Evolutionary conservation across 495 filamentous ascomycete genomes (phyloP).

Genomic region (Extremus antarcticus): DNA sequence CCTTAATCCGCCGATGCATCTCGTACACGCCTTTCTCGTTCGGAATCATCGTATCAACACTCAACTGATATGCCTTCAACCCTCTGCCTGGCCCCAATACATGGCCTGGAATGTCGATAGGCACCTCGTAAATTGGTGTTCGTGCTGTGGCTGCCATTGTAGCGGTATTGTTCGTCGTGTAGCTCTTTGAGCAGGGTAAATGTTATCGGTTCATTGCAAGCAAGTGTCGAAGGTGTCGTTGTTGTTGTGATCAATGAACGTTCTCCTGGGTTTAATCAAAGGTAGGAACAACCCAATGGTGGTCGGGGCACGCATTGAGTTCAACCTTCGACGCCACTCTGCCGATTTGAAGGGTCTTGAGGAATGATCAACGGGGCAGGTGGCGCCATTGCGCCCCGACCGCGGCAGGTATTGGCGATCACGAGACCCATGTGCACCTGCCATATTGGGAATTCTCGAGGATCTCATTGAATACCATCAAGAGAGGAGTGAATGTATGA

Average conservation of each 20-base stretch:
- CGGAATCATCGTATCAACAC: conserved; percentile 43
- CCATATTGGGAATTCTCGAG: not conserved
- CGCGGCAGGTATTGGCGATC: not conserved
- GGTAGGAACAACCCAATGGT: not conserved
- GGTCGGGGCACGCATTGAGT: not conserved
- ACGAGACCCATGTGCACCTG: not conserved
- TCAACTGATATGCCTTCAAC: not conserved
- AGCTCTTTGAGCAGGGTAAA: too few relatives aligned
- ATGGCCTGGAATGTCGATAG: not conserved
- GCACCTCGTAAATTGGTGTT: too few relatives aligned
- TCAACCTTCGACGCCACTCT: not conserved
- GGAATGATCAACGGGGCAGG: not conserved
- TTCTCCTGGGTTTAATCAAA: too few relatives aligned
- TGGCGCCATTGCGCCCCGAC: not conserved
- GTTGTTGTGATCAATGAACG: not conserved
- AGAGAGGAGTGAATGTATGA: not conserved
- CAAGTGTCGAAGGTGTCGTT: not conserved
- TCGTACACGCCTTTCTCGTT: conserved; percentile 94
- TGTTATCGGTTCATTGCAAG: too few relatives aligned
- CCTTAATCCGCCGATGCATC: conserved; percentile 85
- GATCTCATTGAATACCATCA: too few relatives aligned
- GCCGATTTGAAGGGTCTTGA: too few relatives aligned
- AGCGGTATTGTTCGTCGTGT: too few relatives aligned
- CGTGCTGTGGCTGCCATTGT: too few relatives aligned
- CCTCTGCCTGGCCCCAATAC: not conserved